Evolutionary conservation across 2,329 filamentous ascomycete genomes (phyloP), one percentile per base, ranked within the genome.

Genomic region (Nothomitra cinnamomea): DNA sequence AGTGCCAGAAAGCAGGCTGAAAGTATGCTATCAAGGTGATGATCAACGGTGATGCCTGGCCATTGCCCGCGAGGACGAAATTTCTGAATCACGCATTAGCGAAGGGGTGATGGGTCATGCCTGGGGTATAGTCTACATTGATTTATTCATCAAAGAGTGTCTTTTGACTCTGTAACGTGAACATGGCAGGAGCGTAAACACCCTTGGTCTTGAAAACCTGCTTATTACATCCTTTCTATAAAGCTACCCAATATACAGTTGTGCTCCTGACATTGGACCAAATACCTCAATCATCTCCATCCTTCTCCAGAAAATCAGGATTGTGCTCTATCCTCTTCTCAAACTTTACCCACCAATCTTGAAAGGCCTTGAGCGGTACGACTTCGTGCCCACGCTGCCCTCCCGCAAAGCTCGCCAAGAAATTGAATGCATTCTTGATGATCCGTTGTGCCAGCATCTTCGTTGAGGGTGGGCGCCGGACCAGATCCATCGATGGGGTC

Each of bases 291-390:
- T 17, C 19, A 19, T 35, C 72, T 58, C 78, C 77, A 54, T 75
- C 78, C 61, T 82, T 79, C 68, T 96, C 89, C 60, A 98, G 71
- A 65, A 98, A 98, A 5, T 79, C 78, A 0, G 92, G 90, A 69
- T 98, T 92, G 58, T 79, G 76, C 61, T 89, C 83, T 40, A 98
- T 77, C 63, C 82, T 83, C 57, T 79, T 78, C 71, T 98, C 90
- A 69, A 98, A 98, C 69, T 95, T 96, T 56, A 75, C 77, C 92
- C 94, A 98, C 92, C 94, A 98, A 55, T 94, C 87, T 69, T 94
- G 84, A 66, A 98, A 98, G 3, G 85, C 87, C 69, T 86, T 92
- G 58, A 98, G 69, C n/a, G 92, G 89, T 22, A 98, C 86, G 12
- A 94, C 84, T 65, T 96, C 90, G 47, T 84, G 78, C 0, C 84